These are phyloP conservation scores for Bacterosira constricta DNA, from an alignment of 108 stramenopile species.

Conservation along the genomic window DNA sequence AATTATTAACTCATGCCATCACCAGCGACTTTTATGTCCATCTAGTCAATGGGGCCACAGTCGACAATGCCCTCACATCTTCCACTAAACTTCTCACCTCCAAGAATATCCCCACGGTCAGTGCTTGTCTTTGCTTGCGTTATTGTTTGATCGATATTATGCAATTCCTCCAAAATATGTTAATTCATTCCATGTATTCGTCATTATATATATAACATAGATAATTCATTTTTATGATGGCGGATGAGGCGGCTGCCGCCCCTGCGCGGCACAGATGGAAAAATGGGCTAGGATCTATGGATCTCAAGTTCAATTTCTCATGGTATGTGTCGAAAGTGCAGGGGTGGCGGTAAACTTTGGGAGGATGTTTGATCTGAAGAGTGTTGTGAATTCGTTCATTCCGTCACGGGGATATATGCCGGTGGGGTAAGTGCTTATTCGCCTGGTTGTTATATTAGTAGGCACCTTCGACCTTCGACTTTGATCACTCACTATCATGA, in stretches of 20 bases:
- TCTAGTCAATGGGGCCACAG: constrained; percentile 14
- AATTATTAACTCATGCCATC: too few relatives aligned
- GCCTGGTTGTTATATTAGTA: not conserved
- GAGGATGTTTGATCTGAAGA: constrained; percentile 38
- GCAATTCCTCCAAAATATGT: too few relatives aligned
- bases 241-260: constrained; percentile 70
- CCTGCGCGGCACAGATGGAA: constrained; percentile 63
- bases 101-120: constrained; percentile 46
- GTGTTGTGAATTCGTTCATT: constrained; percentile 39
- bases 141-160: too few relatives aligned
- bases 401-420: constrained; percentile 52
- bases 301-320: constrained; percentile 47
- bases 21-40: constrained; percentile 54
- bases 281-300: constrained; percentile 41
- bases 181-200: too few relatives aligned
- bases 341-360: constrained; percentile 44
- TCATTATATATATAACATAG: not conserved
- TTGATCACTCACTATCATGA: not conserved
- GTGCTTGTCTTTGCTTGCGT: constrained; percentile 12
- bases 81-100: constrained; percentile 23
- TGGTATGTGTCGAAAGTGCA: constrained; percentile 45
- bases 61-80: constrained; percentile 10
- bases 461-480: not conserved
- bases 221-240: constrained; percentile 32
- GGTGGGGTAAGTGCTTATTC: constrained; percentile 37